Evolutionary conservation across 176 grass and related monocot species (phyloP).

Genomic region (Cenchrus fungigraminus): DNA sequence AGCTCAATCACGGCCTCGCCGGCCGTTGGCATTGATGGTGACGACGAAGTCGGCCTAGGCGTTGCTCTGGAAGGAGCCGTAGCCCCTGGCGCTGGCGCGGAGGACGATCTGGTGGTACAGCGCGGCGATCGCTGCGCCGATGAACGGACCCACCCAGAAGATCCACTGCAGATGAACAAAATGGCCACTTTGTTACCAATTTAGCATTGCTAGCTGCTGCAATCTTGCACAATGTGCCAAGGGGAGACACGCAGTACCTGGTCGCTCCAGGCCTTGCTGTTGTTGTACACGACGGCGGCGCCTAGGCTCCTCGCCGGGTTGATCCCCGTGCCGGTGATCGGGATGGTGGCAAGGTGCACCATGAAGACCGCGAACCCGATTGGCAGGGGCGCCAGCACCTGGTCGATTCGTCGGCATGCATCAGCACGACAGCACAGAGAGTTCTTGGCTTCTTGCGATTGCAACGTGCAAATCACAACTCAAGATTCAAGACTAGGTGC

Average conservation of each 20-base stretch:
- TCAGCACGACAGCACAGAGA: too few species aligned
- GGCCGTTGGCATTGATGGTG: background rate
- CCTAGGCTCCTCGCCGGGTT: constrained; percentile 61
- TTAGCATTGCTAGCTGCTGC: background rate
- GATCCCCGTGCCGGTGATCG: constrained; percentile 59
- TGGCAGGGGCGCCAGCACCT: constrained; percentile 56
- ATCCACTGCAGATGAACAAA: constrained; percentile 60
- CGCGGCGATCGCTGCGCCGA: constrained; percentile 64
- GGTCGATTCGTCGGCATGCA: too few species aligned
- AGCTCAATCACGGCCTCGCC: background rate
- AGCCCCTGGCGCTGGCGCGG: constrained; percentile 56
- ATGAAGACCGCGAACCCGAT: constrained; percentile 58
- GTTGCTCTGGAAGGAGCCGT: constrained; percentile 71
- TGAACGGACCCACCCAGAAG: constrained; percentile 77
- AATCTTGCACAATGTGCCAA: background rate
- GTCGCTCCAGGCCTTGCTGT: constrained; percentile 47
- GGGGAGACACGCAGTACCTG: background rate
- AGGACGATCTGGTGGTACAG: constrained; percentile 79
- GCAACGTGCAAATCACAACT: too few species aligned
- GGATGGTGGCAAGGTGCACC: constrained; percentile 62
- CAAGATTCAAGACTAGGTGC: too few species aligned
- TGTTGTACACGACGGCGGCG: constrained; percentile 46
- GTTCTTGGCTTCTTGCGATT: too few species aligned
- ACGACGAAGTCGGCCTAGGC: constrained; percentile 22
- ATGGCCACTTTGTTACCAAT: background rate